These are phyloP conservation scores for Diaporthe eres DNA, from an alignment of 2,329 filamentous ascomycete species.

Conservation along the genomic window DNA sequence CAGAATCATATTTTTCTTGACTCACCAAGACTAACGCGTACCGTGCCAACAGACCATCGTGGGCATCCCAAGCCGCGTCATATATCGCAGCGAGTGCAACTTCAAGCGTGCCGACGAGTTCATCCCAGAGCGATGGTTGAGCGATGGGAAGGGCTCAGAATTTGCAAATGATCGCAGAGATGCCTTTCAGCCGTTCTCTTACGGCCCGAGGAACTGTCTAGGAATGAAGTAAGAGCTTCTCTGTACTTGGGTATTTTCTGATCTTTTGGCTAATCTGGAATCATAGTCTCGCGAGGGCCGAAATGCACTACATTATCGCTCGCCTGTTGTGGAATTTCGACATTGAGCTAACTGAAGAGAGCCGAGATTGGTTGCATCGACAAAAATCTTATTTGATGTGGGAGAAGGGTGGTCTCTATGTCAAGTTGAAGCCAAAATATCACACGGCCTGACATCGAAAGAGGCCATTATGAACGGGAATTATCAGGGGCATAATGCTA, in stretches of 20 bases:
- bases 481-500: not conserved
- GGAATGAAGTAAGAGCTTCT: constrained; percentile 59
- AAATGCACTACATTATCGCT: constrained; percentile 62
- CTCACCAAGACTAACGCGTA: not conserved
- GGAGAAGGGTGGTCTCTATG: constrained; percentile 24
- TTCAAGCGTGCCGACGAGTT: constrained; percentile 60
- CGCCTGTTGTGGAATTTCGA: constrained; percentile 62
- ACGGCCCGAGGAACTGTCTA: constrained; percentile 62
- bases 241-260: not conserved
- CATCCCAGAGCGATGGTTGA: constrained; percentile 61
- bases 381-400: constrained; percentile 31
- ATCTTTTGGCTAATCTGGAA: not conserved
- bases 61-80: constrained; percentile 45
- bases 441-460: not conserved
- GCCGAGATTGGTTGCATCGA: constrained; percentile 6
- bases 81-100: constrained; percentile 56
- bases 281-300: constrained; percentile 60
- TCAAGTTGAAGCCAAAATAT: constrained; percentile 6
- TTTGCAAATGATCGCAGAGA: constrained; percentile 56
- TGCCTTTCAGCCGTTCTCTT: constrained; percentile 59
- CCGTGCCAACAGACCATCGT: not conserved
- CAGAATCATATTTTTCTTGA: constrained; percentile 45
- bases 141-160: constrained; percentile 44
- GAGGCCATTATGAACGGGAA: not conserved
- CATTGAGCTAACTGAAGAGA: constrained; percentile 50